Evolutionary conservation across 2,329 filamentous ascomycete genomes (phyloP), one percentile per base, ranked within the genome.

Genomic region (Phialophora verrucosa): DNA sequence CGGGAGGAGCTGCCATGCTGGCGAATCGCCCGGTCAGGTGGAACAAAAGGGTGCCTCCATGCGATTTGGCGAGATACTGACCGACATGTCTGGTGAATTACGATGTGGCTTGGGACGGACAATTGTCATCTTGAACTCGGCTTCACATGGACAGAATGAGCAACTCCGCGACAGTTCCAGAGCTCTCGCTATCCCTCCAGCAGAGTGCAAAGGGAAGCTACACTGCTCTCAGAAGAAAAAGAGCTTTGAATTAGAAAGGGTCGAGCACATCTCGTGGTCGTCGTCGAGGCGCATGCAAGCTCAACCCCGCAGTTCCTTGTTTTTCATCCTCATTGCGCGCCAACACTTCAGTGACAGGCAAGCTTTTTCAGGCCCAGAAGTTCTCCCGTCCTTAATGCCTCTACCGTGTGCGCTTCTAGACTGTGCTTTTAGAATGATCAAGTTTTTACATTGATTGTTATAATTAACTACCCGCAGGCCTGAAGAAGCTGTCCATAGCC

Each of bases 1-100:
- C 68, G 1, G 73, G 67, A n/a, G 68, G 59, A 11, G 69, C 32
- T 12, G 66, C 35, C 66, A 69, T 69, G 31, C 10, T 35, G 27
- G 10, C 49, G 14, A 23, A 12, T 14, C 20, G 8, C 49, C 25
- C 8, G 10, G 25, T 51, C 49, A 29, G 23, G 10, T 51, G 20
- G 17, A 12, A 20, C 38, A 14, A 14, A 7, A 51, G 49, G 25
- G 12, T 10, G 20, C 11, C 10, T 11, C 20, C 49, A 12, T 51
- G 49, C 49, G 49, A 14, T 11, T 14, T 29, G 20, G 49, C 20
- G 27, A 14, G 49, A 29, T 29, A 4, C 20, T 12, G 10, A 23
- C 49, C 20, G 25, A 11, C 49, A 51, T 51, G 4, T 12, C 23
- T 27, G 20, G 14, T 44, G 35, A 49, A 44, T n/a, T 17, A 5